These are phyloP conservation scores for Dipodascopsis tothii DNA, from an alignment of 805 yeast species.

Conservation along the genomic window DNA sequence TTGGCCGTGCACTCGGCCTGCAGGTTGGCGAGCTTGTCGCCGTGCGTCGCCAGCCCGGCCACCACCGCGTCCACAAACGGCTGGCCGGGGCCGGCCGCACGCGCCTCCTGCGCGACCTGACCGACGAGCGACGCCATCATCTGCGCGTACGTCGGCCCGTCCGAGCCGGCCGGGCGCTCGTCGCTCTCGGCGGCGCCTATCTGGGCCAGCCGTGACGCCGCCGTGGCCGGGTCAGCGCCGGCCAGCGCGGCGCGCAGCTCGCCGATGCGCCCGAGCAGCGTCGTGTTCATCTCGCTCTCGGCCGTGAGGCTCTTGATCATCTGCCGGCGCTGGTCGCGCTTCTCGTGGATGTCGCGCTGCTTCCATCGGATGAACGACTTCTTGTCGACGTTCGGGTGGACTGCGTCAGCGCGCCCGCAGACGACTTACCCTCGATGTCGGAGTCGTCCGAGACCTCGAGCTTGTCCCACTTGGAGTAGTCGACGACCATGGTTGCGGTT, in stretches of 20 bases:
- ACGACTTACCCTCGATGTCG: conserved; percentile 56
- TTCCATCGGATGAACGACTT: conserved; percentile 89
- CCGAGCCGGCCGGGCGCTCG: conserved; percentile 6
- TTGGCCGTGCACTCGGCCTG: conserved; percentile 57
- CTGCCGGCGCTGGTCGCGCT: conserved; percentile 69
- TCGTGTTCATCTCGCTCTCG: conserved; percentile 73
- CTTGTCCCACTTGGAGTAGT: conserved; percentile 97
- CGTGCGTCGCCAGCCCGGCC: conserved; percentile 49
- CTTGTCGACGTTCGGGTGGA: conserved; percentile 96
- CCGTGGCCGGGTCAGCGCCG: conserved; percentile 32
- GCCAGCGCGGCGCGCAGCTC: conserved; percentile 42
- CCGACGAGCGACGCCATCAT: conserved; percentile 84
- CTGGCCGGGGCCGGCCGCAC: conserved; percentile 39
- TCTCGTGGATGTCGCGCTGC: conserved; percentile 93
- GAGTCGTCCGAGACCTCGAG: conserved; percentile 94
- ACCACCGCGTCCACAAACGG: conserved; percentile 30
- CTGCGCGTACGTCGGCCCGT: conserved; percentile 60
- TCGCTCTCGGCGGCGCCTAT: background rate
- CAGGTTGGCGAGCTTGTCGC: conserved; percentile 61
- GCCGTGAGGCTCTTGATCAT: conserved; percentile 70
- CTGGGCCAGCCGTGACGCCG: conserved; percentile 6
- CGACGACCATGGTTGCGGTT: conserved; percentile 59
- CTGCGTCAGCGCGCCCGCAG: conserved; percentile 30
- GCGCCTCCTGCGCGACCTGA: conserved; percentile 61
- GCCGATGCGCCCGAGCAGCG: conserved; percentile 67